Percentiles rank a stretch among this genome's conserved stretches.
Evolutionary conservation across 208 protist genomes (phyloP).

Genomic region (Acanthamoeba lenticulata): DNA sequence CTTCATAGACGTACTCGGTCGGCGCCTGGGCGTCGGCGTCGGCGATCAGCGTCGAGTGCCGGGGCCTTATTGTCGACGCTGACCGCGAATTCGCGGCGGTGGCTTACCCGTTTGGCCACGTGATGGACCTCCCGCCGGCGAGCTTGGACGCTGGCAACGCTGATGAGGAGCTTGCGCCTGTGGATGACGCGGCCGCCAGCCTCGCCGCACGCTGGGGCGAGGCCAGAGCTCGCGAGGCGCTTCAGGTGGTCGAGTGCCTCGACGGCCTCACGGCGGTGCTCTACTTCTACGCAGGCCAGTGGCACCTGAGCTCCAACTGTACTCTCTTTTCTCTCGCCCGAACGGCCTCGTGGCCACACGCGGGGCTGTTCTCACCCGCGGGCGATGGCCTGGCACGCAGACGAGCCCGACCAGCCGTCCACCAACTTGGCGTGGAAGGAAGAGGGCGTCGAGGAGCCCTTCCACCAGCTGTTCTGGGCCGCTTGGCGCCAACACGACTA

Average conservation of each 20-base stretch:
- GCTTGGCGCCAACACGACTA: not conserved
- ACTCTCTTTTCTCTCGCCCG: not conserved
- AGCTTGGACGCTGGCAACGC: not conserved
- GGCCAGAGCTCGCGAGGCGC: not conserved
- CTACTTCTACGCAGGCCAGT: not conserved
- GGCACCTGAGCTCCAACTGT: slow-evolving; percentile 46
- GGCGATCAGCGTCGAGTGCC: not conserved
- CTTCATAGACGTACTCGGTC: not conserved
- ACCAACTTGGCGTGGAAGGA: slow-evolving; percentile 18
- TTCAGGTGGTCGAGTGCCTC: not conserved
- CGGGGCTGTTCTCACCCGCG: too few species aligned
- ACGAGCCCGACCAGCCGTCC: not conserved
- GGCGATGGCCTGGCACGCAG: not conserved
- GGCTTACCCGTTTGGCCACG: not conserved
- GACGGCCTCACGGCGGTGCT: slow-evolving; percentile 19
- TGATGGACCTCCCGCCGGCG: not conserved
- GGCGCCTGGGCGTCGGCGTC: not conserved
- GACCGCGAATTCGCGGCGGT: not conserved
- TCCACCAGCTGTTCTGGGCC: not conserved
- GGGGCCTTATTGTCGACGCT: not conserved
- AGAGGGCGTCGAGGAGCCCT: not conserved
- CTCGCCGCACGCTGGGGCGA: not conserved
- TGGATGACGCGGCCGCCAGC: too few species aligned
- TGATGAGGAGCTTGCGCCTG: too few species aligned
- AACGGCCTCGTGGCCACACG: too few species aligned